Evolutionary conservation across 768 basidiomycete species (phyloP).

Genomic region (Rubroboletus pulcherrimus): DNA sequence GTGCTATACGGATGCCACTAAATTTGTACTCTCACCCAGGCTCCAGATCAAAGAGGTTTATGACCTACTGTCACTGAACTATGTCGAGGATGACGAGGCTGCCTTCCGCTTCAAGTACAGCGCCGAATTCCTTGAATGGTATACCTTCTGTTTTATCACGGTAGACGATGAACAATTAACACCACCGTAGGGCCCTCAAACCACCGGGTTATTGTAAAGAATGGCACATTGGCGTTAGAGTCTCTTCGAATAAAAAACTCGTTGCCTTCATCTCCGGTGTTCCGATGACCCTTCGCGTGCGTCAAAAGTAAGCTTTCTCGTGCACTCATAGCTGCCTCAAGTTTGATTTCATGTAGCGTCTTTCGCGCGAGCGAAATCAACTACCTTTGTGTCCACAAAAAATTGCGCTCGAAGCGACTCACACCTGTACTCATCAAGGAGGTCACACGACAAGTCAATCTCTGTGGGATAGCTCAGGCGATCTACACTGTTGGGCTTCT

Average conservation of each 20-base stretch:
- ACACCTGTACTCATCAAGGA: slow-evolving; percentile 97
- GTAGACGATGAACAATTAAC: not conserved
- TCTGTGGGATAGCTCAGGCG: slow-evolving; percentile 91
- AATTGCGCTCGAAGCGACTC: slow-evolving; percentile 89
- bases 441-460: slow-evolving; percentile 87
- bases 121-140: slow-evolving; percentile 93
- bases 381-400: slow-evolving; percentile 97
- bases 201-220: slow-evolving; percentile 91
- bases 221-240: slow-evolving; percentile 96
- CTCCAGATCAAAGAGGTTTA: slow-evolving; percentile 85
- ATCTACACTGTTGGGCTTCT: slow-evolving; percentile 95
- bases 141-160: slow-evolving; percentile 10
- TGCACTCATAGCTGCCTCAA: not conserved
- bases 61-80: slow-evolving; percentile 86
- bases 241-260: slow-evolving; percentile 84
- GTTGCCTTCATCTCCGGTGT: slow-evolving; percentile 97
- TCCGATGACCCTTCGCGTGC: slow-evolving; percentile 81
- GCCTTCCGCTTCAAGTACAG: slow-evolving; percentile 97
- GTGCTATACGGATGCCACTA: not conserved
- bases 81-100: slow-evolving; percentile 95
- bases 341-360: slow-evolving; percentile 39
- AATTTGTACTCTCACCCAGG: not conserved
- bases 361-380: slow-evolving; percentile 89
- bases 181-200: slow-evolving; percentile 72
- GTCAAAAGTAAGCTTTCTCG: slow-evolving; percentile 59